Conservation (phyloP, 2,329 filamentous ascomycete species). For the Ophiocordyceps australis region DNA sequence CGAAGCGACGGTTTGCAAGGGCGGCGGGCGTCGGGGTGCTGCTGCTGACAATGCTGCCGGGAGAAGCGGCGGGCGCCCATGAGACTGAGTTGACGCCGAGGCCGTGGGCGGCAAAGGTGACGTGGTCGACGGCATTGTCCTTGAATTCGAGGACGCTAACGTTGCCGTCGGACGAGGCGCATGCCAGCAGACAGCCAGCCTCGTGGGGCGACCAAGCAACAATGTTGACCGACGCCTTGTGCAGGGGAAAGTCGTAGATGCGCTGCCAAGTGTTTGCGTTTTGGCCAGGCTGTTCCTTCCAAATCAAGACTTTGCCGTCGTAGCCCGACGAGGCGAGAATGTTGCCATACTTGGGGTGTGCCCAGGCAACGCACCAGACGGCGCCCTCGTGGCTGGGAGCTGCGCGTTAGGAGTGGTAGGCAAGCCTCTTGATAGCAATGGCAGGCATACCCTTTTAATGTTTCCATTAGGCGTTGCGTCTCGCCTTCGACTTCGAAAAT, state of each 20-base stretch:
- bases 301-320: slow-evolving; percentile 97
- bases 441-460: slow-evolving; percentile 59
- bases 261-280: slow-evolving; percentile 57
- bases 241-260: slow-evolving; percentile 82
- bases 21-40: slow-evolving; percentile 41
- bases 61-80: slow-evolving; percentile 75
- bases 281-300: slow-evolving; percentile 60
- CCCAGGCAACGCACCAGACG: slow-evolving; percentile 96
- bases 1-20: slow-evolving; percentile 60
- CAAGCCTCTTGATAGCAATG: no score
- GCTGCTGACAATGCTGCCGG: slow-evolving; percentile 70
- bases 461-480: slow-evolving; percentile 75
- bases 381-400: slow-evolving; percentile 71
- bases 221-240: slow-evolving; percentile 93
- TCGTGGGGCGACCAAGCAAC: slow-evolving; percentile 97
- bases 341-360: slow-evolving; percentile 95
- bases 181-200: slow-evolving; percentile 83
- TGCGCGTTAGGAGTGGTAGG: background rate
- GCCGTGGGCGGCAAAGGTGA: slow-evolving; percentile 79
- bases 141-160: slow-evolving; percentile 94
- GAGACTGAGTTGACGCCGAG: slow-evolving; percentile 90
- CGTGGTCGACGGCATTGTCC: slow-evolving; percentile 82
- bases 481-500: slow-evolving; percentile 97
- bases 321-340: slow-evolving; percentile 92
- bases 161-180: slow-evolving; percentile 83